These are phyloP conservation scores for Lactifluus rugatus DNA, from an alignment of 768 basidiomycete genomes.

Conservation along the genomic window DNA sequence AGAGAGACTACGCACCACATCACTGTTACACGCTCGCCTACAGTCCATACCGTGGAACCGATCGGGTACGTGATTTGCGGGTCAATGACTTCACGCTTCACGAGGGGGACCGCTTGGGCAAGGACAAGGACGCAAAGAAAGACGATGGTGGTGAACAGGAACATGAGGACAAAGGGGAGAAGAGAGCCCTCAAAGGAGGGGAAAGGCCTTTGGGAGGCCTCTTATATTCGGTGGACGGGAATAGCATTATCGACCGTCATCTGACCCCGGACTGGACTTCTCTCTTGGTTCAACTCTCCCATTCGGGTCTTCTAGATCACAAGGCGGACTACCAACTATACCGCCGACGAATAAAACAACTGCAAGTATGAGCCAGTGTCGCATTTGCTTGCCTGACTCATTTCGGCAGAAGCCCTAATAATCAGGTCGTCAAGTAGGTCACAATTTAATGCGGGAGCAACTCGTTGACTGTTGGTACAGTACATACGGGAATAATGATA, in stretches of 20 bases:
- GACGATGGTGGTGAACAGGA: background rate
- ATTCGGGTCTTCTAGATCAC: background rate
- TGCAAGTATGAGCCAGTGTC: too few species aligned
- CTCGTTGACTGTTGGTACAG: background rate
- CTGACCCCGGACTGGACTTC: too few species aligned
- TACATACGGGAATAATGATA: background rate
- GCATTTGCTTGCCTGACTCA: too few species aligned
- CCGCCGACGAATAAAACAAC: background rate
- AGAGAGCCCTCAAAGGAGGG: background rate
- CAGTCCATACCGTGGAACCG: slow-evolving; percentile 27
- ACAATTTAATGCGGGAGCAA: background rate
- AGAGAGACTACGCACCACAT: slow-evolving; percentile 28
- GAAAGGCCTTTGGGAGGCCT: background rate
- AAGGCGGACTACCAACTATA: background rate
- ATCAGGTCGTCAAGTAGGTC: background rate
- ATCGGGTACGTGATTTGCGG: slow-evolving; percentile 35
- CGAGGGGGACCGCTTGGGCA: background rate
- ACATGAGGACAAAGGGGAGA: background rate
- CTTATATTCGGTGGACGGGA: background rate
- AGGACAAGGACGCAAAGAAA: background rate
- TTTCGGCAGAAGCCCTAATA: too few species aligned
- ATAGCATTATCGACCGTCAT: too few species aligned
- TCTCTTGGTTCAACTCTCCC: too few species aligned
- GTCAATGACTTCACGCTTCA: background rate
- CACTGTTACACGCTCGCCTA: slow-evolving; percentile 31